These are phyloP conservation scores for Rhodosporidiobolus odoratus DNA, from an alignment of 768 basidiomycete genomes.

Conservation along the genomic window DNA sequence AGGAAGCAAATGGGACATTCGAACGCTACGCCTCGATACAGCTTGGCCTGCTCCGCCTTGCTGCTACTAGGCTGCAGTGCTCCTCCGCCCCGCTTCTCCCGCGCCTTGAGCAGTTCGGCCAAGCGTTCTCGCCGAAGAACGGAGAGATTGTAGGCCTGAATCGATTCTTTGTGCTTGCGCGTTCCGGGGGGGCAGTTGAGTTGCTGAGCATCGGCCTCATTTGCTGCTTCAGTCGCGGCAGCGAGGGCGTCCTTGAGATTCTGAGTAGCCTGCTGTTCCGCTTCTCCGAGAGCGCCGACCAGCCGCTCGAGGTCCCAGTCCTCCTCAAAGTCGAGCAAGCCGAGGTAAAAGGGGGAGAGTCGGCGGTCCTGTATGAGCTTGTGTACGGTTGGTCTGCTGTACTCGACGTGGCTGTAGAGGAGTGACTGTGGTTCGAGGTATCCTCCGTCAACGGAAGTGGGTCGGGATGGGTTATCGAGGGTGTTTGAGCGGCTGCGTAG, in stretches of 20 bases:
- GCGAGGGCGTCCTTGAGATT: constrained; percentile 32
- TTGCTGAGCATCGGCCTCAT: constrained; percentile 31
- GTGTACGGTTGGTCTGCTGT: constrained; percentile 46
- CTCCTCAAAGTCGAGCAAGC: constrained; percentile 85
- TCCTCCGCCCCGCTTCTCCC: constrained; percentile 43
- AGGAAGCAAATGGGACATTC: constrained; percentile 99
- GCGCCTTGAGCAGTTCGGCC: constrained; percentile 42
- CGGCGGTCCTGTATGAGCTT: constrained; percentile 80
- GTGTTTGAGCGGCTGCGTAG: constrained; percentile 5
- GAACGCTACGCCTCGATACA: constrained; percentile 58
- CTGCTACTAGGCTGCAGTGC: constrained; percentile 30
- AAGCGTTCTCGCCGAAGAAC: constrained; percentile 31
- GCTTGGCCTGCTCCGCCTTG: constrained; percentile 34
- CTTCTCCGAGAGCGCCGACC: constrained; percentile 68
- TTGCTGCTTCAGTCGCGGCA: constrained; percentile 27
- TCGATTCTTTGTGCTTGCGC: constrained; percentile 36
- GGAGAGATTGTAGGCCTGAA: neutral
- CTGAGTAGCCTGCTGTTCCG: constrained; percentile 30
- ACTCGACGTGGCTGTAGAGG: constrained; percentile 30
- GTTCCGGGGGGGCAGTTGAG: constrained; percentile 14
- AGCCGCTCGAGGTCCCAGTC: constrained; percentile 79
- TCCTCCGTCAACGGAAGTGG: constrained; percentile 1
- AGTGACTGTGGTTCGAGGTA: constrained; percentile 26
- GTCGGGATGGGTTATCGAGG: neutral
- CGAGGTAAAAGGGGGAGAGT: constrained; percentile 92